Percentiles rank a stretch among this genome's conserved stretches.
Conservation (phyloP, 1,284 basidiomycete species). For the Malassezia pachydermatis region DNA sequence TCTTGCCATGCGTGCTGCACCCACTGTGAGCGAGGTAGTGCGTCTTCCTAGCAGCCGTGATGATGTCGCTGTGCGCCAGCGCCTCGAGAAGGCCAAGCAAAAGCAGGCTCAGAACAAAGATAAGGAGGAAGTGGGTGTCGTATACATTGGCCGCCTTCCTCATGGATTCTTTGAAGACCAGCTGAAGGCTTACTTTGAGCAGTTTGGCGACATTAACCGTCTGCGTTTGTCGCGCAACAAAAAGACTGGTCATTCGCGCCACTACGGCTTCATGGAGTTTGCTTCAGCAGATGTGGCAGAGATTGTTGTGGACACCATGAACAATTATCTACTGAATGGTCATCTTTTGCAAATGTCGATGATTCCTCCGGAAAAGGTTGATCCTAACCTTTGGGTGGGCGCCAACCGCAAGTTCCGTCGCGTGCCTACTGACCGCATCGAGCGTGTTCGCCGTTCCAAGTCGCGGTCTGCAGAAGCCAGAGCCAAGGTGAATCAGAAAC, state of each 20-base stretch:
- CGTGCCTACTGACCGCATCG: slow-evolving; percentile 65
- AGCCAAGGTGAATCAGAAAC: slow-evolving; percentile 58
- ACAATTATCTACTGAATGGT: slow-evolving; percentile 92
- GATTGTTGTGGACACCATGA: slow-evolving; percentile 96
- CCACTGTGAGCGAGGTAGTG: slow-evolving; percentile 21
- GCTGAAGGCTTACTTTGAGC: slow-evolving; percentile 80
- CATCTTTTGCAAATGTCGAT: slow-evolving; percentile 76
- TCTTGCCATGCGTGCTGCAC: slow-evolving; percentile 13
- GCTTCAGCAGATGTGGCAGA: slow-evolving; percentile 75
- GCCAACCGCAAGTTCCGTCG: slow-evolving; percentile 79
- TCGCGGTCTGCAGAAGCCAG: slow-evolving; percentile 65
- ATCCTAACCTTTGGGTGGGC: slow-evolving; percentile 91
- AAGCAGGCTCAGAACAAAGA: slow-evolving; percentile 17
- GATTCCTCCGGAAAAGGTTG: slow-evolving; percentile 69
- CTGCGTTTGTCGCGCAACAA: slow-evolving; percentile 84
- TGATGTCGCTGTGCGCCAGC: slow-evolving; percentile 30
- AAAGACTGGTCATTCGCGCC: slow-evolving; percentile 90
- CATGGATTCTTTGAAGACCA: slow-evolving; percentile 96
- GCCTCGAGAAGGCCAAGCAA: slow-evolving; percentile 31
- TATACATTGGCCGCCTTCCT: slow-evolving; percentile 82
- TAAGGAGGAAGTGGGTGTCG: slow-evolving; percentile 57
- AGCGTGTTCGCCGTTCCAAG: slow-evolving; percentile 61
- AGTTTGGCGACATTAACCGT: slow-evolving; percentile 84
- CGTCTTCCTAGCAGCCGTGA: slow-evolving; percentile 41
- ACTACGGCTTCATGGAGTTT: slow-evolving; percentile 95